phyloP scores from a whole-genome alignment of 2,329 filamentous ascomycete genomes.

The Teratosphaeria viscida region DNA sequence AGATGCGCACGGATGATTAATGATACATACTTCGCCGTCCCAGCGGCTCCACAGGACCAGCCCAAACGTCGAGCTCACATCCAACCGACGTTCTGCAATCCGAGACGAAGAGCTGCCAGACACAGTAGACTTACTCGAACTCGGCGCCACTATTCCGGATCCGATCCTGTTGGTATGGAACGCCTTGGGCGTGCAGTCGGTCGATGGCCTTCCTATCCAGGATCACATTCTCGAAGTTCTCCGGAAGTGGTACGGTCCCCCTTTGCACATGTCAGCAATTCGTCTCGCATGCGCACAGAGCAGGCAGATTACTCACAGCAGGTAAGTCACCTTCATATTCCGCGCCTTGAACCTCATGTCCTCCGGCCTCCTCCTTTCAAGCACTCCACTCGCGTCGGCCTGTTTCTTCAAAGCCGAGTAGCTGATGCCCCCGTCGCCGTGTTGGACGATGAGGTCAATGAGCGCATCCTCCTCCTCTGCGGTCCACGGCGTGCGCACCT shows the following conservation, averaged over 20 bases:
- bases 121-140: background rate
- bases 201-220: conserved; percentile 33
- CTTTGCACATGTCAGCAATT: conserved; percentile 16
- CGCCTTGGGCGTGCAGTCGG: conserved; percentile 19
- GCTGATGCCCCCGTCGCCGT: conserved; percentile 28
- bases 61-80: too few relatives aligned
- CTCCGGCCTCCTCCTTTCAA: conserved; percentile 38
- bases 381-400: conserved; percentile 17
- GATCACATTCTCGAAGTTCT: conserved; percentile 34
- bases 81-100: too few relatives aligned
- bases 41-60: too few relatives aligned
- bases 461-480: conserved; percentile 32
- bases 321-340: conserved; percentile 39
- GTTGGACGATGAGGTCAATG: conserved; percentile 37
- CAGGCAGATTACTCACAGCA: conserved; percentile 29
- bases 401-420: conserved; percentile 39
- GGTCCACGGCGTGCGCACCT: conserved; percentile 26
- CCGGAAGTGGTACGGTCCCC: conserved; percentile 26
- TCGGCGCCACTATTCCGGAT: conserved; percentile 7
- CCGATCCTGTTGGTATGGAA: conserved; percentile 17
- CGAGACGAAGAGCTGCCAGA: too few relatives aligned
- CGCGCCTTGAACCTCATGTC: conserved; percentile 38
- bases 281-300: background rate
- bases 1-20: too few relatives aligned
- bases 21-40: too few relatives aligned